Evolutionary conservation across 2,329 filamentous ascomycete species (phyloP), one percentile per base, ranked within the genome.

Genomic region (Sclerotinia nivalis): DNA sequence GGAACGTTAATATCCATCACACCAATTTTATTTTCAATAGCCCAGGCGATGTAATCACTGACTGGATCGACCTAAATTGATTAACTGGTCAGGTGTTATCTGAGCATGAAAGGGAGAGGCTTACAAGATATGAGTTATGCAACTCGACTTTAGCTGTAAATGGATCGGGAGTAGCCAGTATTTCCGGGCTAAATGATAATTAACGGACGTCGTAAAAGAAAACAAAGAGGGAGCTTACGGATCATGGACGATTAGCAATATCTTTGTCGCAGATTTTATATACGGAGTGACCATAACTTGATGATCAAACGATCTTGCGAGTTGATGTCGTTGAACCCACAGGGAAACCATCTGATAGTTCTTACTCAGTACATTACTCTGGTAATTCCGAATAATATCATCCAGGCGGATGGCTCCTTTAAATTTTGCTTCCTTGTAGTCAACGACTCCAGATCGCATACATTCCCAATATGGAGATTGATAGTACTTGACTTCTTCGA

Each of bases 1-100:
- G 95, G 95, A 3, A 99, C 86, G 74, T 98, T 98, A 70, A 97
- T 87, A 78, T 99, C 96, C 75, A 99, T 91, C 31, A 98, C 88
- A 1, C 89, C 93, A 76, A 95, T 97, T 22, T 86, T 88, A 70
- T 93, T 86, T n/a, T 85, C 82, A 28, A 89, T 80, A 0, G 93
- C 93, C 93, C 93, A 97, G 71, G 91, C 89, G 73, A 97, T 88
- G 79, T 97, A 97, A 40, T 89, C 87, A 77, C 89, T 88, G 60
- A 93, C 86, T 62, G 88, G 87, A 84, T 98, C 94, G 82, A 92
- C 37, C 66, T 69, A 52, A 10, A 40, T 40, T 37, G 2, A 52
- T 65, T 43, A 65, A 47, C 47, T 52, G 47, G 18, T 8, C 15
- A 65, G n/a, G 18, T 40, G 4, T 37, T 52, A 5, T 43, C 13